Evolutionary conservation across 495 filamentous ascomycete species (phyloP), one percentile per base, ranked within the genome.

Genomic region (Chaetomidium leptoderma): DNA sequence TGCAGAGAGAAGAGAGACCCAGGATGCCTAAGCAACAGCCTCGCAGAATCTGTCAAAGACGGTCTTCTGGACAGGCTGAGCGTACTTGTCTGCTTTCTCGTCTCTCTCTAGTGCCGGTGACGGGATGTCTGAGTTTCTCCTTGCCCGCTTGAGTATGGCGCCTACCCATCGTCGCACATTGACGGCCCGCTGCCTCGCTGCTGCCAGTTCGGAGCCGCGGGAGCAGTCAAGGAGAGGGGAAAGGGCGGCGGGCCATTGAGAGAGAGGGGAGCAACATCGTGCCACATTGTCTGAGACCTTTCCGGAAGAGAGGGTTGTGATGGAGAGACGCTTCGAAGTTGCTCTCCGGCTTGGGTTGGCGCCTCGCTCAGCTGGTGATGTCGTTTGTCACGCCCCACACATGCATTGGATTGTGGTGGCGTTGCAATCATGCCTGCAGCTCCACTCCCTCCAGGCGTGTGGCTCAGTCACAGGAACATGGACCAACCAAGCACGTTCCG

Each of bases 261-360:
- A 35, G 45, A 8, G 14, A 30, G 3, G 0, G 17, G 27, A 14
- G 6, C 4, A 16, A 8, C 40, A 35, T 35, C 6, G 14, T 16
- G 17, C 6, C 21, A 2, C 6, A 21, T 13, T 19, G 2, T 21
- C 17, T 23, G 50, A 23, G 10, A 17, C 0, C 4, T 16, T 3
- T 33, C n/a, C 23, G 39, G 37, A 4, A 5, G n/a, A 3, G 45
- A 27, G 21, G 21, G 57, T 60, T 61, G 58, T 19, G 36, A 63
- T 44, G 55, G 62, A 57, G 52, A 30, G 52, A 48, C n/a, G 48
- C 44, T 27, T 37, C 11, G 35, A 57, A 36, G 37, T 57, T 61
- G 62, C 42, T 58, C 59, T 44, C 50, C 30, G 21, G 32, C 52
- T 61, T 56, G 44, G 30, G 55, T 48, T 62, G 46, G 30, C 29